Base-by-base conservation (phyloP, 2,329 filamentous ascomycete genomes). In the Nemania sp. region DNA sequence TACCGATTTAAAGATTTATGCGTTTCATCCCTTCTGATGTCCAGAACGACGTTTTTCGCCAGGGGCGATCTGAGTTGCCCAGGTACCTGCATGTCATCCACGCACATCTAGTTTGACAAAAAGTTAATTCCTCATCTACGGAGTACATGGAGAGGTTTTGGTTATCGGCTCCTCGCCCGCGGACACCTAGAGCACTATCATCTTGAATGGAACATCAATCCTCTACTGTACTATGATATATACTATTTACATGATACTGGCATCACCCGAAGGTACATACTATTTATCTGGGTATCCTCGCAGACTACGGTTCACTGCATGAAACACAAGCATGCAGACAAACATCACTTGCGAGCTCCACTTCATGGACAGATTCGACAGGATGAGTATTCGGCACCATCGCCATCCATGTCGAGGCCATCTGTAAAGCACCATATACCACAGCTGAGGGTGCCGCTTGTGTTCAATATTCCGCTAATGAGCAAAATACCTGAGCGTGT, bases 301-400 rank as follows among this genome's bases (percentile, higher is more conserved):
- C 41, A 41, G 52, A 36, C 51, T 28, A 39, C 47, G 43, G 41
- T 31, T 50, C 46, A 28, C 34, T 51, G 43, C 47, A 49, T 53
- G 49, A 56, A 53, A 56, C 54, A 41, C 42, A 45, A 47, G 54
- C 44, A 43, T 53, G 36, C 45, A 48, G 49, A 52, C 49, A 52
- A 42, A 46, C 52, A 54, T 19, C 52, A 41, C 49, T 34, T 44
- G 31, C 54, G 22, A 40, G 6, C 54, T 54, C 54, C 54, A 57
- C 54, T 30, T 41, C 45, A 43, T 24, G 33, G 23, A 40, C 40
- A 31, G 44, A 53, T 56, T 56, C 40, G 49, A 45, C 43, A 45
- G 44, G 39, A 41, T 17, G 28, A 34, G n/a, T n/a, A 17, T 34
- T 34, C 31, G 19, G 6, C 31, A 34, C 5, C 31, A 30, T 39